phyloP scores from a whole-genome alignment of 2,329 filamentous ascomycete species.

The Colletotrichum camelliae region DNA sequence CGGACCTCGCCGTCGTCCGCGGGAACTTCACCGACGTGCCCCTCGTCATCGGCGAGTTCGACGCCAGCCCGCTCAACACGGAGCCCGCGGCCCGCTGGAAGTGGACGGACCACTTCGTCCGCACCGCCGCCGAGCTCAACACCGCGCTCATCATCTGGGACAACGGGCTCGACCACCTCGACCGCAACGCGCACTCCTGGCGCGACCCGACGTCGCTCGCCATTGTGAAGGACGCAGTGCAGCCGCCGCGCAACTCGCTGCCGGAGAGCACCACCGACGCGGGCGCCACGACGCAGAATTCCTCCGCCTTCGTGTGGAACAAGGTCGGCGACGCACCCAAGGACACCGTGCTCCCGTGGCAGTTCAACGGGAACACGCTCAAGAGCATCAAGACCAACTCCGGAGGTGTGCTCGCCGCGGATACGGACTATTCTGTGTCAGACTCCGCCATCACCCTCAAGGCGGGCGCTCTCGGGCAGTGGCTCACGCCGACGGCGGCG shows the following conservation, averaged over 20 bases:
- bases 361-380: slow-evolving; percentile 60
- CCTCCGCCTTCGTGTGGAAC: slow-evolving; percentile 62
- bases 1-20: slow-evolving; percentile 56
- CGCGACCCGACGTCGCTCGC: slow-evolving; percentile 52
- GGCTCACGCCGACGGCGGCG: slow-evolving; percentile 43
- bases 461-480: slow-evolving; percentile 47
- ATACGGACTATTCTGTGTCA: slow-evolving; percentile 53
- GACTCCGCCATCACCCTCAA: slow-evolving; percentile 51
- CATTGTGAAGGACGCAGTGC: slow-evolving; percentile 50
- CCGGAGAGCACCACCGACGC: slow-evolving; percentile 57
- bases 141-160: slow-evolving; percentile 63
- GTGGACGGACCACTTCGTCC: slow-evolving; percentile 60
- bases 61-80: slow-evolving; percentile 51
- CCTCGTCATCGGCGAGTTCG: slow-evolving; percentile 63
- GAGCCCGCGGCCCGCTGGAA: slow-evolving; percentile 63
- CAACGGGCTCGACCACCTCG: slow-evolving; percentile 60
- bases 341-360: slow-evolving; percentile 50
- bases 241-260: slow-evolving; percentile 50
- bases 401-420: slow-evolving; percentile 34
- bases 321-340: slow-evolving; percentile 47
- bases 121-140: slow-evolving; percentile 52
- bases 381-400: slow-evolving; percentile 35
- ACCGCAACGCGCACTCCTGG: slow-evolving; percentile 54
- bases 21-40: slow-evolving; percentile 61
- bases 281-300: slow-evolving; percentile 47